phyloP scores from a whole-genome alignment of 1,284 basidiomycete genomes.

The Coriolopsis trogii region DNA sequence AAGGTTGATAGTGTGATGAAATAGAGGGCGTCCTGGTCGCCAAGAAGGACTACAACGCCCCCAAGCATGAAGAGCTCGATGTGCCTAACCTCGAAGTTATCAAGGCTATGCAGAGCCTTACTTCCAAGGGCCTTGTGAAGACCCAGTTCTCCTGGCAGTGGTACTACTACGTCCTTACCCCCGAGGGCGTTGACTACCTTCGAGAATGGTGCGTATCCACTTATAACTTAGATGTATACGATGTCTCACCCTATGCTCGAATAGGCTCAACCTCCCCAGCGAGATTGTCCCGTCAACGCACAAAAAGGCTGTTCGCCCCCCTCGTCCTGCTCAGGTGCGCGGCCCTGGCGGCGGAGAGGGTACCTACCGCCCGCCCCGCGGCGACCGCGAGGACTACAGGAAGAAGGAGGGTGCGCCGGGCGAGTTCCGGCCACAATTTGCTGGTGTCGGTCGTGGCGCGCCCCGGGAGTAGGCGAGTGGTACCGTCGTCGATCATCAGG shows the following conservation, averaged over 20 bases:
- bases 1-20: not conserved
- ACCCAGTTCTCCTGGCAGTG: constrained; percentile 97
- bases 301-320: constrained; percentile 87
- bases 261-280: constrained; percentile 86
- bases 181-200: constrained; percentile 94
- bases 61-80: constrained; percentile 96
- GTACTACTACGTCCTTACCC: constrained; percentile 94
- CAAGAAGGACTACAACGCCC: constrained; percentile 98
- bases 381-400: constrained; percentile 90
- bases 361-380: constrained; percentile 85
- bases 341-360: constrained; percentile 63
- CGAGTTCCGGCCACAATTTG: constrained; percentile 83
- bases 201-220: constrained; percentile 77
- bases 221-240: not conserved
- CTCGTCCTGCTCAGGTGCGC: constrained; percentile 74
- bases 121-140: constrained; percentile 95
- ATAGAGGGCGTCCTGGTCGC: constrained; percentile 97
- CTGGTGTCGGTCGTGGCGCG: constrained; percentile 86
- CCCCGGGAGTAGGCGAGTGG: constrained; percentile 54
- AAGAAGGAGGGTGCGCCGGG: constrained; percentile 83
- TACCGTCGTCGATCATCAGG: constrained; percentile 13
- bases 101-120: constrained; percentile 98
- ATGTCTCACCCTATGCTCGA: not conserved
- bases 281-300: constrained; percentile 96
- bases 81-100: constrained; percentile 98